Evolutionary conservation across 495 filamentous ascomycete species (phyloP).

Genomic region (Cudoniella acicularis): DNA sequence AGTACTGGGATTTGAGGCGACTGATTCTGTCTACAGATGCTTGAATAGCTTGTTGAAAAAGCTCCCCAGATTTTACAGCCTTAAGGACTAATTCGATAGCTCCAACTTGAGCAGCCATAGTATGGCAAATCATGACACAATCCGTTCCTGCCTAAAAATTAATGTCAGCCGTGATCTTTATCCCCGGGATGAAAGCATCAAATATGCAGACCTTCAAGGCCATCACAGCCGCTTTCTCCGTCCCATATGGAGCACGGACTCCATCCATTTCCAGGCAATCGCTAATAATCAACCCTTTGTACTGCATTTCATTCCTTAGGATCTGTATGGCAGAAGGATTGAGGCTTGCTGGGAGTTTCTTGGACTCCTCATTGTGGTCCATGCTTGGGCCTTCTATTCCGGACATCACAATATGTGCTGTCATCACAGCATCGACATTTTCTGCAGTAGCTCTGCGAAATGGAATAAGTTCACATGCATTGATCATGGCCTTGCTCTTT

Average conservation of each 20-base stretch:
- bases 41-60: constrained; percentile 31
- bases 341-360: constrained; percentile 45
- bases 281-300: constrained; percentile 81
- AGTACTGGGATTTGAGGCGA: constrained; percentile 34
- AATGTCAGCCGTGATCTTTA: not conserved
- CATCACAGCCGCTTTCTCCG: constrained; percentile 43
- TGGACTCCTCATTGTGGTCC: constrained; percentile 37
- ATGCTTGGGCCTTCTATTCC: constrained; percentile 39
- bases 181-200: not conserved
- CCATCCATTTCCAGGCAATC: constrained; percentile 90
- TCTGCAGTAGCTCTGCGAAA: constrained; percentile 82
- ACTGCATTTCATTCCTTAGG: constrained; percentile 76
- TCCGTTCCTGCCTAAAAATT: constrained; percentile 41
- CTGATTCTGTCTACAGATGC: constrained; percentile 37
- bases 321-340: constrained; percentile 81
- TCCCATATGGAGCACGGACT: constrained; percentile 43
- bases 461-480: constrained; percentile 74
- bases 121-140: constrained; percentile 50
- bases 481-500: constrained; percentile 78
- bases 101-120: constrained; percentile 40
- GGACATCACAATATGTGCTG: constrained; percentile 80
- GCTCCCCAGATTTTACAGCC: constrained; percentile 36
- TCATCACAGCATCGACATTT: constrained; percentile 85
- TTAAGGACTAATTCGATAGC: constrained; percentile 39
- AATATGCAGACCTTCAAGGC: constrained; percentile 29